Conservation (phyloP, 768 basidiomycete genomes). For the Gyrodon lividus region DNA sequence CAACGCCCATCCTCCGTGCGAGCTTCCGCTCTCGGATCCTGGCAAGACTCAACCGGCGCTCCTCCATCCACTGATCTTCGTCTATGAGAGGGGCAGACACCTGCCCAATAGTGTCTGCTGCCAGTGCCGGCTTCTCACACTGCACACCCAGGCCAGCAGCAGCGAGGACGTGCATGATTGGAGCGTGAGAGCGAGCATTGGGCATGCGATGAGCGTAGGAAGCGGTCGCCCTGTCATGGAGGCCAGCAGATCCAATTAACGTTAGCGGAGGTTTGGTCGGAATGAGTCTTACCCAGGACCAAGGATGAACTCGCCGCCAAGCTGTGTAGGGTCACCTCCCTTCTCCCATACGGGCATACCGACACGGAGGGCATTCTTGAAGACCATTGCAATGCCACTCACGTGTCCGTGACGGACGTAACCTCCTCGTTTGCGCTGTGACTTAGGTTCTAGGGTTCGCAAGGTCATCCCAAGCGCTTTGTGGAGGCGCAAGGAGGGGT, state of each 20-base stretch:
- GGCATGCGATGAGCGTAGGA: conserved; percentile 86
- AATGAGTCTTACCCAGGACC: conserved; percentile 56
- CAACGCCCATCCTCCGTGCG: conserved; percentile 31
- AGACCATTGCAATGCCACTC: conserved; percentile 71
- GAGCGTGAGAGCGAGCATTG: conserved; percentile 67
- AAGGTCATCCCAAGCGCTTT: conserved; percentile 73
- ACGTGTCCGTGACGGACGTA: conserved; percentile 69
- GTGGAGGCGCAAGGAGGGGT: conserved; percentile 70
- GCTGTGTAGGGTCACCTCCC: conserved; percentile 72
- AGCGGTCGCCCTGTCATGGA: conserved; percentile 51
- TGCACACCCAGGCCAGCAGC: conserved; percentile 50
- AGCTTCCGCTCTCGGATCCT: conserved; percentile 33
- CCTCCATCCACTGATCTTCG: conserved; percentile 37
- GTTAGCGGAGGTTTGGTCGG: not conserved
- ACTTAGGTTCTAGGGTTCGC: conserved; percentile 41
- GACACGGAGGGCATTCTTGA: conserved; percentile 64
- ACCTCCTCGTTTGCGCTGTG: conserved; percentile 44
- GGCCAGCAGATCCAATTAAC: conserved; percentile 3
- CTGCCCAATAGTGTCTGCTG: conserved; percentile 5
- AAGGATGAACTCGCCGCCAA: conserved; percentile 89
- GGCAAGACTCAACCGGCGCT: conserved; percentile 32
- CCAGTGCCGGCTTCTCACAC: conserved; percentile 20
- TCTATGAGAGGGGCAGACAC: conserved; percentile 12
- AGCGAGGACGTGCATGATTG: conserved; percentile 65
- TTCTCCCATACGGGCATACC: conserved; percentile 83